Base-by-base conservation (phyloP, 306 rosid genomes). In the Vicia faba region DNA sequence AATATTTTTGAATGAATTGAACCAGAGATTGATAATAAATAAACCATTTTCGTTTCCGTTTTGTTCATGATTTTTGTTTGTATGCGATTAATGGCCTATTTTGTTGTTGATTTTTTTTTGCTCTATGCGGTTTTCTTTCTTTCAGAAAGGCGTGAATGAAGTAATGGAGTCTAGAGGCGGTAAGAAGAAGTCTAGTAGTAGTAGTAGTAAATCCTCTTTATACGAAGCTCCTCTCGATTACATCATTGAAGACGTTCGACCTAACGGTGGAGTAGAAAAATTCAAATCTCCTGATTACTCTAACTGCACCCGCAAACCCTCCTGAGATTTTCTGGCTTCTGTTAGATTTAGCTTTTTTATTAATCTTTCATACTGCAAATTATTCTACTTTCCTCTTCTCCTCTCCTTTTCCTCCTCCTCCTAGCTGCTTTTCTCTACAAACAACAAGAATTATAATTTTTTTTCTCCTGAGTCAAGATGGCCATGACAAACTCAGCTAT, bases 281-380 rank as follows among this genome's bases (percentile, higher is more conserved):
- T 93, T 84, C 97, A 73, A 91, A 93, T 84, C 97, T 7, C 89
- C 98, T 93, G 98, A 96, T 36, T 93, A 93, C 97, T 93, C 98
- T 74, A 93, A 93, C 96, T 93, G 98, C 87, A 83, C 41, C n/a
- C 87, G 98, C 25, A 86, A 80, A 61, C 98, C 98, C 79, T 93
- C 98, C 84, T 93, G 96, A 93, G 67, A 46, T 66, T 28, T 7
- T 49, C 56, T 28, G 44, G 31, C 56, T 23, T 49, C 62, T 29
- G 26, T 71, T 82, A 51, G 36, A 5, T 48, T 44, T 84, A 81
- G 59, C 55, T 81, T 82, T 83, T 70, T 49, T 36, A n/a, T n/a
- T n/a, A n/a, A 6, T 72, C 50, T 58, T 51, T 5, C 29, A 33
- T 19, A 20, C 41, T 44, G 61, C 57, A 16, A 53, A 35, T 57